Evolutionary conservation across 2,329 filamentous ascomycete genomes (phyloP), one percentile per base, ranked within the genome.

Genomic region (Phoma sp.): DNA sequence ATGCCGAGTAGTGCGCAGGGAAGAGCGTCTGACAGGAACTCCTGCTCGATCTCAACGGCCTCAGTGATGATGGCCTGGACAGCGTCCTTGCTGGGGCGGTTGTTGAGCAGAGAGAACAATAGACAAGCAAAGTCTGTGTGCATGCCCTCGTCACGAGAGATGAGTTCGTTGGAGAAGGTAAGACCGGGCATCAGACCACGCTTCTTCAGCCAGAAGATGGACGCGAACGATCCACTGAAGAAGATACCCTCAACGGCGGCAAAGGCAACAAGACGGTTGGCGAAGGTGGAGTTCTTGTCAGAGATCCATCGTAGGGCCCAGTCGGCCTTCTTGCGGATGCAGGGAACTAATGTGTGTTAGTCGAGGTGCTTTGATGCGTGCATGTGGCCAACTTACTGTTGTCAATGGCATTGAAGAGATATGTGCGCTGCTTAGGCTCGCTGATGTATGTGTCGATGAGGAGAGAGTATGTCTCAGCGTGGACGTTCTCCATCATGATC

Each of bases 401-500:
- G 67, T 99, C 95, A 79, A 99, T 96, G 71, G 95, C 95, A 73
- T 99, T 96, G 82, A 99, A 98, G 54, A 99, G 89, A 77, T 98
- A 93, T 60, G 86, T 90, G 68, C 92, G 88, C 83, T 99, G 94
- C 76, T 90, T 90, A 61, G 91, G 90, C 83, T 99, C 95, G 85
- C 96, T 97, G 82, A 99, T 96, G 80, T 99, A 99, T 61, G 94
- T 97, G 78, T 99, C 95, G 76, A 99, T 99, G 75, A 99, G 88
- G 32, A 99, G 88, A 19, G 94, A 98, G 86, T 99, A 99, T 50
- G 95, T 99, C 83, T 99, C 95, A 15, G 95, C 97, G 85, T 99
- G 95, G 73, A 99, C 96, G 82, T 99, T 99, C 85, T 99, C 95
- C 91, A 99, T 98, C 95, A 99, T 99, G 83, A 98, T 98, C 83